Base-by-base conservation (phyloP, 148 eudicot species). In the Rhododendron williamsianum region DNA sequence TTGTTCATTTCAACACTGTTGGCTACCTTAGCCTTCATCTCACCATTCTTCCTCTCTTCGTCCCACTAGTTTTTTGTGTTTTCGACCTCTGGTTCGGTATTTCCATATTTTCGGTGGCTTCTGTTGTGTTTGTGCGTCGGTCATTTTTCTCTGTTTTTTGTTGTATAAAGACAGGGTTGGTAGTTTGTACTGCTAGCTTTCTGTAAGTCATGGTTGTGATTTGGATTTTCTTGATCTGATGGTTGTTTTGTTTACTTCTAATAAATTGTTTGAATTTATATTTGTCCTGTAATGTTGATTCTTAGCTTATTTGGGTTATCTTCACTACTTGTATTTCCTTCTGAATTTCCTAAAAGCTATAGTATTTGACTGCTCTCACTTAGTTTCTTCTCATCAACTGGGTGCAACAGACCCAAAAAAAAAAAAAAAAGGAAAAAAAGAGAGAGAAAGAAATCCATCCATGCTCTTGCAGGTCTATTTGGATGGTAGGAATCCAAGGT, bases 201-300 rank as follows among this genome's bases (percentile, higher is more conserved):
- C 30, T 35, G 38, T 23, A 9, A 45, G 45, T 81, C 6, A 15
- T 56, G 69, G 83, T 33, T 21, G 13, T 35, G 54, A 49, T 81
- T 56, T 71, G 72, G 83, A 41, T 38, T 82, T 63, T 63, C 84
- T 60, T 63, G 51, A 45, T 82, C 84, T 63, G 23, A 36, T 63
- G 74, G 11, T 23, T 23, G 36, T 13, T 38, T 82, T 36, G 52
- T 63, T 63, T 21, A 19, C 19, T 77, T 0, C 23, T 43, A 10
- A 38, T 77, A 63, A 16, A 82, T 82, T 38, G 1, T 56, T 33
- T 1, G 23, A 6, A 21, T 54, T 18, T 2, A 9, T 9, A 48
- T 13, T 35, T 15, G 46, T 18, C 49, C n/a, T 60, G 6, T 63
- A 58, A 19, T 60, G 19, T 82, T 18, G 51, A 82, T 38, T 82